Evolutionary conservation across 352 stramenopile genomes (phyloP), one percentile per base, ranked within the genome.

Genomic region (Phytophthora europaea): DNA sequence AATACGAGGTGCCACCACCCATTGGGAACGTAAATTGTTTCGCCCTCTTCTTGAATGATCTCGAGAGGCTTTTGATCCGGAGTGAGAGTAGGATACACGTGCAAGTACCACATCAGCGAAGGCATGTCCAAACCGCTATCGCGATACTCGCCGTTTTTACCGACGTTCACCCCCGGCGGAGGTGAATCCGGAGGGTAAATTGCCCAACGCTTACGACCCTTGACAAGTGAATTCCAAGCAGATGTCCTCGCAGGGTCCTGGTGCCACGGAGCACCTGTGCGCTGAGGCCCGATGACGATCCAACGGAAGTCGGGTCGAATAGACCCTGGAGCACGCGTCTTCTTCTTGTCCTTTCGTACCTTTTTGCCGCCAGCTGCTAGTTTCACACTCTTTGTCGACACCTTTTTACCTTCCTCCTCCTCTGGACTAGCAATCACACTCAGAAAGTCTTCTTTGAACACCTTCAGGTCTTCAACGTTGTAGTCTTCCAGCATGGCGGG

Each of bases 1-100:
- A 99, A 80, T 20, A 99, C 97, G 55, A 95, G 85, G 72, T 99
- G 98, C 97, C 97, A 99, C 97, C 97, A 99, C 18, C 97, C 97
- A 68, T 95, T 98, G 6, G 98, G 97, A 23, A 99, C 97, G 84
- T 98, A 99, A 52, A 99, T 92, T 6, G 98, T 95, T 70, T 99
- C 98, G 12, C 98, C 97, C 13, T 96, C 87, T 72, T 98, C 85
- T 53, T 98, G 96, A 33, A 98, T 87, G 3, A 97, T 78, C 65
- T 97, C 88, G 12, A 91, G 79, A 22, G 90, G 90, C 40, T 89
- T 92, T 67, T 97, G 67, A 54, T 93, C 83, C 7, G 87, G 80
- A 36, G 69, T 57, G 31, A 97, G 81, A 38, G 86, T 95, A 26
- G 90, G 90, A 58, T 97, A 97, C 20, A 97, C 87, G 65, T 95